Percentiles rank a stretch among this genome's conserved stretches.
phyloP scores from a whole-genome alignment of 805 yeast genomes.

The Candida patagonica region DNA sequence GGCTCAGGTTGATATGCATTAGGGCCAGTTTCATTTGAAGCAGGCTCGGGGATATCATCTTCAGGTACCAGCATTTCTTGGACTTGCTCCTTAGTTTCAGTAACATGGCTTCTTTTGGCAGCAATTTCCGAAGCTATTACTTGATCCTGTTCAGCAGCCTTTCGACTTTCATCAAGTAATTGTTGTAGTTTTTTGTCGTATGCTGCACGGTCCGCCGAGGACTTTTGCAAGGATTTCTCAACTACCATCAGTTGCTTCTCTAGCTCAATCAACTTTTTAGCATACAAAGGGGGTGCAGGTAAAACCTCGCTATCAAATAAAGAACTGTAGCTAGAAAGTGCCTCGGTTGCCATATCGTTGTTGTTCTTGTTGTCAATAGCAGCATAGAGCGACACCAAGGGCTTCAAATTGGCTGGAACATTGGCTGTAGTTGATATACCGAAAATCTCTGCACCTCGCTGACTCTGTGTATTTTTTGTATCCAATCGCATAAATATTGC shows the following conservation, averaged over 20 bases:
- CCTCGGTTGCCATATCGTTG: neutral
- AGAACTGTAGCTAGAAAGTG: slow-evolving; percentile 10
- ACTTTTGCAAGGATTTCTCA: slow-evolving; percentile 19
- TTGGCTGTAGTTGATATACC: neutral
- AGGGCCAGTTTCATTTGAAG: slow-evolving; percentile 1
- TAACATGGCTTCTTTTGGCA: slow-evolving; percentile 22
- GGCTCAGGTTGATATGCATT: slow-evolving; percentile 1
- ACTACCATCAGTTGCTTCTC: slow-evolving; percentile 20
- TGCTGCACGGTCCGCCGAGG: slow-evolving; percentile 19
- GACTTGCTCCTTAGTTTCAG: slow-evolving; percentile 16
- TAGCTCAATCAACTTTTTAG: slow-evolving; percentile 21
- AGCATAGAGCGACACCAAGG: neutral
- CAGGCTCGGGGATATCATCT: slow-evolving; percentile 2
- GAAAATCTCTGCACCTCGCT: slow-evolving; percentile 4
- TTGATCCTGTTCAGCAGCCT: slow-evolving; percentile 21
- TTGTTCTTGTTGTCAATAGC: neutral
- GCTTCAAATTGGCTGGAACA: neutral
- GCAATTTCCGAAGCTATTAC: slow-evolving; percentile 22
- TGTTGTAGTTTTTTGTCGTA: slow-evolving; percentile 23
- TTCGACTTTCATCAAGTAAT: slow-evolving; percentile 22
- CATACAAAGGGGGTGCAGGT: slow-evolving; percentile 29
- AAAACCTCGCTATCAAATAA: slow-evolving; percentile 22
- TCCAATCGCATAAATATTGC: slow-evolving; percentile 16
- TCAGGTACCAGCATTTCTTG: slow-evolving; percentile 12
- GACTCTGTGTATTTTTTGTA: neutral